Conservation (phyloP, 2,329 filamentous ascomycete genomes). For the Mariannaea elegans region DNA sequence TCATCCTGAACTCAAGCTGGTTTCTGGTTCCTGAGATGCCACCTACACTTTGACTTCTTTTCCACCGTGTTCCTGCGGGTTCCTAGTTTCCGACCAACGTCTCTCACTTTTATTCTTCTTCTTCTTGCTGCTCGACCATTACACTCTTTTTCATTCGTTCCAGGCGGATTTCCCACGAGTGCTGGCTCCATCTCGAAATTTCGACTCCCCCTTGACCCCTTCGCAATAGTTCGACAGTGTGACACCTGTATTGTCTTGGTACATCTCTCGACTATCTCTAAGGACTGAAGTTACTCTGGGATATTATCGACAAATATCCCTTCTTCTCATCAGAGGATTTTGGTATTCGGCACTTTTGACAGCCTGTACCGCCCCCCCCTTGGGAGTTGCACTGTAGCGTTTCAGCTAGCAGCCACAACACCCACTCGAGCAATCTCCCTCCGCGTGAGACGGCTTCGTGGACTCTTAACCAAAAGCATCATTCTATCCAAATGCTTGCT, state of each 20-base stretch:
- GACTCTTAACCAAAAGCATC: conserved; percentile 45
- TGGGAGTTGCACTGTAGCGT: conserved; percentile 32
- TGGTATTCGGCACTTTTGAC: conserved; percentile 22
- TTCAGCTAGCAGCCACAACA: conserved; percentile 28
- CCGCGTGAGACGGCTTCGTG: conserved; percentile 22
- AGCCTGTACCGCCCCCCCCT: conserved; percentile 23
- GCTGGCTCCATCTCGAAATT: conserved; percentile 11
- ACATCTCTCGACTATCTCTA: neutral
- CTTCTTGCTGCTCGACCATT: conserved; percentile 9
- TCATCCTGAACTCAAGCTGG: conserved; percentile 19
- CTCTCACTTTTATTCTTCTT: neutral
- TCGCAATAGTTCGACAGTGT: neutral
- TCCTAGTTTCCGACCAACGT: conserved; percentile 18
- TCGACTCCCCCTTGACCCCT: neutral
- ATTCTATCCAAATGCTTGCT: conserved; percentile 56
- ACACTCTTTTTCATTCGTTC: conserved; percentile 7
- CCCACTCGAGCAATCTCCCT: conserved; percentile 17
- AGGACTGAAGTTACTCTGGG: neutral
- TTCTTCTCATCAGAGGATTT: conserved; percentile 27
- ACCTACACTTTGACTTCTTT: conserved; percentile 9
- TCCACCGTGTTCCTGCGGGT: conserved; percentile 7
- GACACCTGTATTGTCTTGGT: neutral
- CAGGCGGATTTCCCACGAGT: conserved; percentile 1
- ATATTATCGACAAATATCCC: conserved; percentile 5
- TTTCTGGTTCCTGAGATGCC: conserved; percentile 21